These are phyloP conservation scores for Aspergillus biplanus DNA, from an alignment of 495 filamentous ascomycete genomes.

Conservation along the genomic window DNA sequence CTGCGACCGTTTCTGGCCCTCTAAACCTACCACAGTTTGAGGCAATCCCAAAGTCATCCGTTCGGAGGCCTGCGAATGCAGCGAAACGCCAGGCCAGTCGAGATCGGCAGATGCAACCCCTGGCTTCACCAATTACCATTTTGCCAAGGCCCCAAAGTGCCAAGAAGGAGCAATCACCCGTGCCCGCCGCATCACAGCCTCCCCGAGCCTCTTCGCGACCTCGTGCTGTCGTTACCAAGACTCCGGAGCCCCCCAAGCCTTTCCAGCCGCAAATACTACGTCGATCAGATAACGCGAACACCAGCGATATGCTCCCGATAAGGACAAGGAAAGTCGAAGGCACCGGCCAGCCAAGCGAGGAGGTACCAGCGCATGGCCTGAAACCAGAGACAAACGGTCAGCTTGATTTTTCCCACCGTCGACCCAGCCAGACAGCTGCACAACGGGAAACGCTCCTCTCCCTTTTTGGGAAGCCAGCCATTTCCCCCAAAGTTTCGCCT, in stretches of 20 bases:
- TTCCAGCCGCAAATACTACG: conserved; percentile 67
- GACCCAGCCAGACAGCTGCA: conserved; percentile 54
- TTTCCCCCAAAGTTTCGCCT: conserved; percentile 30
- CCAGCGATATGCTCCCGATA: conserved; percentile 26
- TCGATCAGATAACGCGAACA: conserved; percentile 48
- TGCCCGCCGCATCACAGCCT: conserved; percentile 19
- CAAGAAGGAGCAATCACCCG: conserved; percentile 35
- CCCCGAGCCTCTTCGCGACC: conserved; percentile 23
- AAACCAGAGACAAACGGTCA: conserved; percentile 15
- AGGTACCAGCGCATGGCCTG: neutral
- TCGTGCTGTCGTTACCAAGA: conserved; percentile 24
- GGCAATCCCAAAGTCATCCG: conserved; percentile 31
- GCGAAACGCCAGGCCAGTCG: conserved; percentile 29
- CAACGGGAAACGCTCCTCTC: conserved; percentile 72
- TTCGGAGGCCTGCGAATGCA: conserved; percentile 28
- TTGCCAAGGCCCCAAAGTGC: conserved; percentile 44
- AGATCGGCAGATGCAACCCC: conserved; percentile 26
- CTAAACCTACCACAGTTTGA: conserved; percentile 55
- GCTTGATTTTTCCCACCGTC: conserved; percentile 36
- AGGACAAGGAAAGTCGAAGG: conserved; percentile 25
- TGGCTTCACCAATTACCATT: conserved; percentile 49
- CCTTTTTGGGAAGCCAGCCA: conserved; percentile 65
- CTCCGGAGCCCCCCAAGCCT: conserved; percentile 43
- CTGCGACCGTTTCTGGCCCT: conserved; percentile 57
- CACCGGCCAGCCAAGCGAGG: conserved; percentile 13